These are phyloP conservation scores for Capsicum chinense DNA, from an alignment of 257 asterid species.

Conservation along the genomic window DNA sequence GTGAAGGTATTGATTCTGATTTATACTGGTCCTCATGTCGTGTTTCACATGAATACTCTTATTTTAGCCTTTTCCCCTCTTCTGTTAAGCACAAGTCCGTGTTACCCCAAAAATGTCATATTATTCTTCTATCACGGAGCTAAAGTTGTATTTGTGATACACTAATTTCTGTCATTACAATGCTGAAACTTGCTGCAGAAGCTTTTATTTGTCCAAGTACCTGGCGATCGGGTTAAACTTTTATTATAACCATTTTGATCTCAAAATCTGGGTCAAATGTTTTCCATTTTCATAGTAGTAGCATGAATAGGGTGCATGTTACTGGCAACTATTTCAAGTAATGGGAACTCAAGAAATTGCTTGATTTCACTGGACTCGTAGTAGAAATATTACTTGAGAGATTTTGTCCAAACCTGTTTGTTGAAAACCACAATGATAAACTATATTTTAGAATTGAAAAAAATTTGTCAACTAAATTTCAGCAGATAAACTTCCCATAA, in stretches of 20 bases:
- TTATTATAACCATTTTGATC: slow-evolving; percentile 1
- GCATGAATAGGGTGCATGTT: not conserved
- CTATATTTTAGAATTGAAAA: not conserved
- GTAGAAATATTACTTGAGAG: slow-evolving; percentile 13
- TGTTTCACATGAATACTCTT: slow-evolving; percentile 18
- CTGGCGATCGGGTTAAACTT: not conserved
- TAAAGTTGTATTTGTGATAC: not conserved
- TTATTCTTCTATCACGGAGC: not conserved
- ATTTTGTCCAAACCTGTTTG: not conserved
- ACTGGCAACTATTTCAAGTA: not conserved
- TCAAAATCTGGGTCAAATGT: not conserved
- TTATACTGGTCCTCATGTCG: not conserved
- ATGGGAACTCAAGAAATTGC: not conserved
- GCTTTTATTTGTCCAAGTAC: slow-evolving; percentile 10
- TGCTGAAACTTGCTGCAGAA: not conserved
- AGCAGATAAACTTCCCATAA: slow-evolving; percentile 4
- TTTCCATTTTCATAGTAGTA: not conserved
- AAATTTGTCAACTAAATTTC: not conserved
- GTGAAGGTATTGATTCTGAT: slow-evolving; percentile 56
- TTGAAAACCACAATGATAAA: not conserved
- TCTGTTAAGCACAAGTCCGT: not conserved
- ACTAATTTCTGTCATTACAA: not conserved
- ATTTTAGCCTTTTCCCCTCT: not conserved
- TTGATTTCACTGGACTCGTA: not conserved
- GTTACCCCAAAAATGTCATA: not conserved